Base-by-base conservation (phyloP, 2,329 filamentous ascomycete genomes). In the Neonectria neomacrospora region DNA sequence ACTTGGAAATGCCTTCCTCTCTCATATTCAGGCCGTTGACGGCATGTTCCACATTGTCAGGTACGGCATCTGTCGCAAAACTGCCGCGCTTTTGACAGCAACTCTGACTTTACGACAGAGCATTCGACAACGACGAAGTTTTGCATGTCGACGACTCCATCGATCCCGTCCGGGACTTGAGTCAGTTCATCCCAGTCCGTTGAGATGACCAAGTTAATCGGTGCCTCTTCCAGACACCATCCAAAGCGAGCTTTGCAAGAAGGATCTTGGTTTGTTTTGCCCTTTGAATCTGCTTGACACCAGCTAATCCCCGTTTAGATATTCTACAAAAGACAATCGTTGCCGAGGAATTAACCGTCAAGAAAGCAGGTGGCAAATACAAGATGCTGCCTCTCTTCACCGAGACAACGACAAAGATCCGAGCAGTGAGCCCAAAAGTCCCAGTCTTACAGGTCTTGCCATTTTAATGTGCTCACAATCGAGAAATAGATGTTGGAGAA, bases 101-200 rank as follows among this genome's bases (percentile, higher is more conserved):
- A 73, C 20, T n/a, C 3, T 4, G 20, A 37, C 5, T 16, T 6
- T 5, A 30, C 5, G 6, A 73, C 28, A 76, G 78, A 67, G 80
- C 80, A 4, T 82, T 82, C 58, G 80, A 82, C 45, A 82, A 82
- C 53, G 78, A 82, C 56, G 76, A 82, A 57, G 80, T 82, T 14
- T 65, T 82, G 58, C 80, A 82, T 45, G 80, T 82, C n/a, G 80
- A 82, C 63, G 80, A 82, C 68, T 81, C 79, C 8, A 80, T 82
- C 55, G 80, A 82, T 66, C 80, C 80, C 18, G 78, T 81, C 20
- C 74, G 80, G 5, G 80, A 82, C 65, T 72, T 82, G 69, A 70
- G 79, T 79, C 12, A 72, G 77, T 75, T 61, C 11, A 67, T 26
- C 37, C 18, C 45, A 48, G 12, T 47, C 58, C 34, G 6, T 10